Conservation (phyloP, 768 basidiomycete genomes). For the Auricularia auricula-judae region DNA sequence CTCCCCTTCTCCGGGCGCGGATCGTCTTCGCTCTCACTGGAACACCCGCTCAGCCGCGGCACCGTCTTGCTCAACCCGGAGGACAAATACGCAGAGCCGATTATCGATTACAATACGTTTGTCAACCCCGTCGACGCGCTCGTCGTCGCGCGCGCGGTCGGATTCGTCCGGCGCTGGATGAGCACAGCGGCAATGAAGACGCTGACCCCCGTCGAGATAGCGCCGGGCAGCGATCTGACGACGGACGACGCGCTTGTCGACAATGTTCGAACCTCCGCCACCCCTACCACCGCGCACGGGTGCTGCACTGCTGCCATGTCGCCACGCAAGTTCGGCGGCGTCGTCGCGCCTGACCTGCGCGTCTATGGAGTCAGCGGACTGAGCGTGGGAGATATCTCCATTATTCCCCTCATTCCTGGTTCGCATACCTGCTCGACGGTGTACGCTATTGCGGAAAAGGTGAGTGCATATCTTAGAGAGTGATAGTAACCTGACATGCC, state of each 20-base stretch:
- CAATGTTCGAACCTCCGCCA: constrained; percentile 10
- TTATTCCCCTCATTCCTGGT: constrained; percentile 12
- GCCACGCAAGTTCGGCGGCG: constrained; percentile 27
- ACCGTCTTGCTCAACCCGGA: background rate
- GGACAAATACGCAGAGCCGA: background rate
- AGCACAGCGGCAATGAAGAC: background rate
- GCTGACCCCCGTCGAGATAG: background rate
- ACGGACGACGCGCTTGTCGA: constrained; percentile 12
- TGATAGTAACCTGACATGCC: constrained; percentile 8
- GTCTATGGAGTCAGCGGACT: constrained; percentile 35
- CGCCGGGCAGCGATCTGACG: background rate
- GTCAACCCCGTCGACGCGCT: background rate
- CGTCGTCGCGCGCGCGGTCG: background rate
- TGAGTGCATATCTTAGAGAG: background rate
- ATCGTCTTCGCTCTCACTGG: background rate
- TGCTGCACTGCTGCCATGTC: constrained; percentile 32
- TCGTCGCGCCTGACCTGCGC: constrained; percentile 29
- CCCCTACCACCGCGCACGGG: constrained; percentile 15
- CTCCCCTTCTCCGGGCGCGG: background rate
- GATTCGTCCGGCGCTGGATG: background rate
- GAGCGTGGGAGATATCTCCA: constrained; percentile 22
- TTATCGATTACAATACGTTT: background rate
- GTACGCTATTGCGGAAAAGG: constrained; percentile 12
- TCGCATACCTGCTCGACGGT: constrained; percentile 11
- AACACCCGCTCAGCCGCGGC: background rate